Conservation (phyloP, 2,329 filamentous ascomycete species). For the Nothophaeocryptopus gaeumannii region DNA sequence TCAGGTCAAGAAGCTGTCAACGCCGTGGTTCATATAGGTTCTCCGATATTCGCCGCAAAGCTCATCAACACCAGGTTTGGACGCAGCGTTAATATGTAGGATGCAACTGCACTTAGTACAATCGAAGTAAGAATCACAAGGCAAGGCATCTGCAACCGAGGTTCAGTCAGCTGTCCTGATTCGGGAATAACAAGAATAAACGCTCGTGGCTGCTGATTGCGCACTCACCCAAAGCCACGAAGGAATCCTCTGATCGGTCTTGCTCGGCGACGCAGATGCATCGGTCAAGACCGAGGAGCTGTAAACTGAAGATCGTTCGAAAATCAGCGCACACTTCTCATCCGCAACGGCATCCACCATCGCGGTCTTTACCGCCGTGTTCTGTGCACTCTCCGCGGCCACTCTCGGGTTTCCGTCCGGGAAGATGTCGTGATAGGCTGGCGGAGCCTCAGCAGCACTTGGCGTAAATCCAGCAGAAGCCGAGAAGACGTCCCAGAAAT, state of each 20-base stretch:
- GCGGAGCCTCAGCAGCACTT: not conserved
- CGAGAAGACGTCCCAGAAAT: too few species aligned
- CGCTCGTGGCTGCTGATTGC: not conserved
- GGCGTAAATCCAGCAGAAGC: too few species aligned
- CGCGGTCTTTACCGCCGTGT: not conserved
- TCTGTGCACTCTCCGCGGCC: not conserved
- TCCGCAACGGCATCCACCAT: conserved; percentile 5
- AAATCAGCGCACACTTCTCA: conserved; percentile 6
- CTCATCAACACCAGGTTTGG: too few species aligned
- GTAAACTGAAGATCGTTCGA: not conserved
- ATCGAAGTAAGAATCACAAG: too few species aligned
- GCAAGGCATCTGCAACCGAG: too few species aligned
- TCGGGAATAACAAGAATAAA: not conserved
- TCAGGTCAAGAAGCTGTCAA: too few species aligned
- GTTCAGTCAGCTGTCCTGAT: too few species aligned
- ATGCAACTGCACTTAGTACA: too few species aligned
- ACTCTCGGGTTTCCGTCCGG: not conserved
- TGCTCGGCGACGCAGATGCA: conserved; percentile 5
- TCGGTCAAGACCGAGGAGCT: conserved; percentile 5
- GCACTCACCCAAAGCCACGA: conserved; percentile 14
- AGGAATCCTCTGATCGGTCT: conserved; percentile 9
- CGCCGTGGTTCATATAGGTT: too few species aligned
- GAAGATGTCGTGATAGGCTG: conserved; percentile 3
- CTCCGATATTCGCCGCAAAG: too few species aligned
- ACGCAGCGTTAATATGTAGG: too few species aligned